Evolutionary conservation across 176 grass and related monocot species (phyloP), one percentile per base, ranked within the genome.

Genomic region (Carex scoparia): DNA sequence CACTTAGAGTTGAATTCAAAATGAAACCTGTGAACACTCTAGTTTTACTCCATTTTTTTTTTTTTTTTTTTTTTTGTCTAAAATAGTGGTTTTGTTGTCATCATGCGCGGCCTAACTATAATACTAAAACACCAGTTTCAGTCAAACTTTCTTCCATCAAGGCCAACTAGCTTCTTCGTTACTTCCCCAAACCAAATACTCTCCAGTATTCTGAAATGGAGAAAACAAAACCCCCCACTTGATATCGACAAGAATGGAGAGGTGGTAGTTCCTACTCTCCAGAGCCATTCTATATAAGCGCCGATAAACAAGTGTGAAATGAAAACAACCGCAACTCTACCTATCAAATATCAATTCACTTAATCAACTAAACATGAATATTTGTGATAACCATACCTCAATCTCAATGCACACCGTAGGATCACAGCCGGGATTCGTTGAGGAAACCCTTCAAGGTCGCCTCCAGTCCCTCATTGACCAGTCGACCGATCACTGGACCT

Each of bases 381-480:
- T 2, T 33, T 78, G 51, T 0, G 51, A 33, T 33, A 56, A 13
- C 48, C 56, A 57, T 1, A 7, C 48, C 13, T 33, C 73, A 77
- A 30, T 76, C 12, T 32, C 73, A 77, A 32, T 78, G 1, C 73
- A 27, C 7, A 9, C 8, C 9, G 1, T 49, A 8, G 42, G 27
- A 23, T 1, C 69, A 48, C 40, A 73, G 40, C 51, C 27, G 13
- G 73, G 12, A 3, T 81, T 63, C 58, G n/a, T 10, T 0, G 58
- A 81, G 15, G 79, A 81, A 23, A 65, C 79, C 35, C 61, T 88
- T 5, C 87, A 88, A 56, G 12, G 42, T 5, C 59, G 72, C 2
- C 87, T 88, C 11, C 87, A 88, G 51, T 66, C 54, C 9, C 60
- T 88, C 23, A 65, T 88, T 62, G 53, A 80, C 33, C 18, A 2